Evolutionary conservation across 2,329 filamentous ascomycete genomes (phyloP).

Genomic region (Colletotrichum chrysophilum): DNA sequence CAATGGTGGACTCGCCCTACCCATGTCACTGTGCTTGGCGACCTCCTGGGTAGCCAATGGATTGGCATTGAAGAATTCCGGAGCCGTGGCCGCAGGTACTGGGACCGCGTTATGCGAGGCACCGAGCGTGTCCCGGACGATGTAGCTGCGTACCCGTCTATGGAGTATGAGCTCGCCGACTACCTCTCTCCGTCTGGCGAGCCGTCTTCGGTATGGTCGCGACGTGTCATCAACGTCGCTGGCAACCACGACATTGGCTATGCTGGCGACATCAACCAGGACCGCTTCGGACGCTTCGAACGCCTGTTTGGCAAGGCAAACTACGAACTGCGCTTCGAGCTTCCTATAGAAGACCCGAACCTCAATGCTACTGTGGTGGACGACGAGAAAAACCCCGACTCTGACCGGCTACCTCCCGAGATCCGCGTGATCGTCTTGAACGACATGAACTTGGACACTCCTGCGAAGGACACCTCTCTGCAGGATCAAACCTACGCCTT

Average conservation of each 20-base stretch:
- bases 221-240: conserved; percentile 83
- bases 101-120: conserved; percentile 79
- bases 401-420: conserved; percentile 63
- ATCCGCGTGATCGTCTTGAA: conserved; percentile 88
- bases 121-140: conserved; percentile 67
- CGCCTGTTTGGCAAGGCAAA: conserved; percentile 84
- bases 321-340: conserved; percentile 81
- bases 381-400: conserved; percentile 46
- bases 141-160: conserved; percentile 50
- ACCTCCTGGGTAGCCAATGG: conserved; percentile 95
- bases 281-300: conserved; percentile 82
- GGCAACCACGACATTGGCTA: conserved; percentile 98
- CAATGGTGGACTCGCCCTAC: conserved; percentile 86
- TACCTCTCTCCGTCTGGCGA: conserved; percentile 49
- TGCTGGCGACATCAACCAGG: conserved; percentile 83
- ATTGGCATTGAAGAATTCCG: conserved; percentile 85
- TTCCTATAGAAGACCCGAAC: conserved; percentile 50
- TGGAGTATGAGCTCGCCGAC: conserved; percentile 56
- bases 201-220: conserved; percentile 64
- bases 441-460: conserved; percentile 90
- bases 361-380: conserved; percentile 47
- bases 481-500: conserved; percentile 82
- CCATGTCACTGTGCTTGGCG: conserved; percentile 87
- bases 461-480: conserved; percentile 69
- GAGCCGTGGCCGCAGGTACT: conserved; percentile 74